Base-by-base conservation (phyloP, 78 protist species). In the Dictyostelium capitatum region DNA sequence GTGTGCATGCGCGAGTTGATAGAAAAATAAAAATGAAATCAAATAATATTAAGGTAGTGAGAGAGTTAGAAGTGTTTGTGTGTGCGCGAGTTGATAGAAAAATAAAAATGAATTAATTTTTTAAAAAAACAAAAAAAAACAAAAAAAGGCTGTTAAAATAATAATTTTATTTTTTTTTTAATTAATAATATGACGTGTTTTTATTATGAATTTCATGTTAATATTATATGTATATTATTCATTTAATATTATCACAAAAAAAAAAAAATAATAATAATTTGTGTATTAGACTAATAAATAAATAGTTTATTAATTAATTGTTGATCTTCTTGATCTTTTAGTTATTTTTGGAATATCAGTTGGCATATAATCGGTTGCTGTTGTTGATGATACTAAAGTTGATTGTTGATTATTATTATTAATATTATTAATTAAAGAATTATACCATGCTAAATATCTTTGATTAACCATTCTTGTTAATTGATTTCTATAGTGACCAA, bases 361-460 rank as follows among this genome's bases (percentile, higher is more conserved):
- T 62, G 43, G 10, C 23, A 30, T 62, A 62, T 23, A 23, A 62
- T 62, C 28, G 37, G 70, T 62, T 62, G 70, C 23, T 56, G 64
- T 17, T 14, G 28, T 19, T 8, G 67, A 57, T 57, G 20, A 57
- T 8, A 25, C 19, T 62, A 62, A 25, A 30, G n/a, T 62, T 62
- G 37, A 37, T 37, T 37, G 43, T 37, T 37, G 43, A 3, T 62
- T n/a, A 3, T 62, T 62, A 62, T 62, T 62, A 20, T 20, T 57
- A 20, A 23, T 23, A 25, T 62, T 30, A 9, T 23, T 23, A 10
- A 62, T 51, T 77, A 77, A 51, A n/a, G 20, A 15, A 28, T 72
- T 75, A 56, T 83, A 54, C 92, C 92, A 85, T 28, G 20, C 28
- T 25, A 67, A 72, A 59, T 47, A 85, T 85, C 92, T 73, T 85